Conservation (phyloP, 208 protist genomes). For the Trypanosoma avium region DNA sequence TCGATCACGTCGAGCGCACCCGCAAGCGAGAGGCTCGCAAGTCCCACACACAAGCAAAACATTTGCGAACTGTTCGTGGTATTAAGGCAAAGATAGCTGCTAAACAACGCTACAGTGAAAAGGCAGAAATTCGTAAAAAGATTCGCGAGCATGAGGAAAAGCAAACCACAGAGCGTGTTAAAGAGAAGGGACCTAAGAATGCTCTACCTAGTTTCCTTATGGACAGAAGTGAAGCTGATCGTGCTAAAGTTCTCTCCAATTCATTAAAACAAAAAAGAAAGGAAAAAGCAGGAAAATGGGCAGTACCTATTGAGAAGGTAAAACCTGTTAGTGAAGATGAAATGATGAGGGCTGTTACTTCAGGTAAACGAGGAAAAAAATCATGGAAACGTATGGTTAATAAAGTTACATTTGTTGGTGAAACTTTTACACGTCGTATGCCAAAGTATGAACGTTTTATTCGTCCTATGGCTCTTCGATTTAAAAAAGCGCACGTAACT, state of each 20-base stretch:
- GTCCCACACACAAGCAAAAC: conserved; percentile 93
- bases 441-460: conserved; percentile 99
- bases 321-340: conserved; percentile 98
- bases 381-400: conserved; percentile 99
- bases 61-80: conserved; percentile 95
- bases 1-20: conserved; percentile 98
- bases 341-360: conserved; percentile 98
- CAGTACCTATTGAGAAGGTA: conserved; percentile 99
- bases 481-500: conserved; percentile 99
- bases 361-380: conserved; percentile 96
- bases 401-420: conserved; percentile 99
- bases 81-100: conserved; percentile 99
- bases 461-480: conserved; percentile 98
- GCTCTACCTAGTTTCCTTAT: conserved; percentile 99
- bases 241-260: conserved; percentile 99
- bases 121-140: conserved; percentile 99
- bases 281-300: conserved; percentile 99
- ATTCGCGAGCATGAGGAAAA: conserved; percentile 98
- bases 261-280: conserved; percentile 99
- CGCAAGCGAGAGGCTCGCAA: conserved; percentile 98
- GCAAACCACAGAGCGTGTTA: conserved; percentile 92
- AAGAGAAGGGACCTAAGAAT: conserved; percentile 93
- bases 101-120: conserved; percentile 98
- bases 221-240: conserved; percentile 96
- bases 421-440: conserved; percentile 99